A percentile compares a stretch with the other conserved stretches of the same genome.
These are phyloP conservation scores for Schizothecium vesticola DNA, from an alignment of 495 filamentous ascomycete genomes.

Conservation along the genomic window DNA sequence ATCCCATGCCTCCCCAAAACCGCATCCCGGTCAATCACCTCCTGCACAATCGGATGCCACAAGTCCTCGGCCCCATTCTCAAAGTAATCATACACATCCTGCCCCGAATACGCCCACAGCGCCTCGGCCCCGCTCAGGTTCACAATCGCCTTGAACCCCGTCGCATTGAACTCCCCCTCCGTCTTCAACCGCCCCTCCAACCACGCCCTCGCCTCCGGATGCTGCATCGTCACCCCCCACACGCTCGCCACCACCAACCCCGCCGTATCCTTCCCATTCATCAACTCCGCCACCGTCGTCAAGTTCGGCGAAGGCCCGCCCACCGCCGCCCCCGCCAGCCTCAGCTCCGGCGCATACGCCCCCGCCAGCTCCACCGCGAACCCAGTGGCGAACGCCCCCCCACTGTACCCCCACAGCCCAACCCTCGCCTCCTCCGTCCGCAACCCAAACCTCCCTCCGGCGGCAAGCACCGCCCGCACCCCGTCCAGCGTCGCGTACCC, in stretches of 20 bases:
- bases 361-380: slow-evolving; percentile 50
- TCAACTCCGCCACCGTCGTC: slow-evolving; percentile 19
- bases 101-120: slow-evolving; percentile 22
- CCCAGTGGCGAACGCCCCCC: slow-evolving; percentile 50
- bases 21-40: slow-evolving; percentile 27
- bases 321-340: slow-evolving; percentile 42
- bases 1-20: slow-evolving; percentile 37
- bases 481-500: slow-evolving; percentile 46
- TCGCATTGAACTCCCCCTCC: slow-evolving; percentile 25
- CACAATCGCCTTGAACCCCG: slow-evolving; percentile 26
- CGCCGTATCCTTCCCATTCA: slow-evolving; percentile 20
- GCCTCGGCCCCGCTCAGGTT: slow-evolving; percentile 24
- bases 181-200: slow-evolving; percentile 17
- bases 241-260: slow-evolving; percentile 21
- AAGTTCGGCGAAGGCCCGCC: slow-evolving; percentile 43
- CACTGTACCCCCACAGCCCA: slow-evolving; percentile 53
- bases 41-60: slow-evolving; percentile 21
- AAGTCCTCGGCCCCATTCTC: slow-evolving; percentile 26
- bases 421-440: slow-evolving; percentile 14
- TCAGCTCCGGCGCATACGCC: slow-evolving; percentile 49
- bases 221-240: slow-evolving; percentile 26
- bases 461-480: slow-evolving; percentile 37
- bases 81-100: slow-evolving; percentile 39
- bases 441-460: slow-evolving; percentile 10
- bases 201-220: slow-evolving; percentile 14